Conservation (phyloP, 495 filamentous ascomycete genomes). For the Thermochaetoides thermophila region DNA sequence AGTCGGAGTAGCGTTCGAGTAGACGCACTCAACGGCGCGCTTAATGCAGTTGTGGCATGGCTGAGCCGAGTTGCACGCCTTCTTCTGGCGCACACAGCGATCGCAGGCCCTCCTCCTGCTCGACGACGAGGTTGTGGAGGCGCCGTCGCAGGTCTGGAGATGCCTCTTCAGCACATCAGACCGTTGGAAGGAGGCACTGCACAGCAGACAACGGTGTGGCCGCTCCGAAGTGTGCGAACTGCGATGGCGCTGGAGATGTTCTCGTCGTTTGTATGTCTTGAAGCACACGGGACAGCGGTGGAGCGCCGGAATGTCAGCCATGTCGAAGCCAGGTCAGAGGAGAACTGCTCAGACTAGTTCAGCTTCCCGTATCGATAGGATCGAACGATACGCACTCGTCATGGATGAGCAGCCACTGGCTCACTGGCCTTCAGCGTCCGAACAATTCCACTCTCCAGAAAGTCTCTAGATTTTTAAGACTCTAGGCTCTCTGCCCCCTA, state of each 20-base stretch:
- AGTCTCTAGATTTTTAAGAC: too few species aligned
- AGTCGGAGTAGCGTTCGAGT: slow-evolving; percentile 5
- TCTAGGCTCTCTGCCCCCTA: too few species aligned
- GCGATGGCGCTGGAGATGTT: slow-evolving; percentile 18
- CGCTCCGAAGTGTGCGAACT: slow-evolving; percentile 15
- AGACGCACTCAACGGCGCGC: slow-evolving; percentile 12
- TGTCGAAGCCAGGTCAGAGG: slow-evolving; percentile 1
- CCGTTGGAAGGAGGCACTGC: slow-evolving; percentile 17
- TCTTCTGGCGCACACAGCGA: slow-evolving; percentile 20
- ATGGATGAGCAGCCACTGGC: too few species aligned
- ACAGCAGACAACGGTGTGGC: slow-evolving; percentile 17
- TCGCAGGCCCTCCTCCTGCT: slow-evolving; percentile 17
- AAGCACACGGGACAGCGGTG: slow-evolving; percentile 19
- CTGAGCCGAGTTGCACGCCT: slow-evolving; percentile 18
- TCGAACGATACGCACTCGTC: too few species aligned
- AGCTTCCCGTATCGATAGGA: too few species aligned
- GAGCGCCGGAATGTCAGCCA: slow-evolving; percentile 13
- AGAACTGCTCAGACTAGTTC: too few species aligned
- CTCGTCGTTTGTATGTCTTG: slow-evolving; percentile 21
- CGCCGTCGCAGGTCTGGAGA: slow-evolving; percentile 18
- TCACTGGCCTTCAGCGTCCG: too few species aligned
- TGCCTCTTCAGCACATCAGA: slow-evolving; percentile 21
- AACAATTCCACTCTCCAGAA: too few species aligned
- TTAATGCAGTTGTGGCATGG: slow-evolving; percentile 18
- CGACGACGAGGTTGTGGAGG: slow-evolving; percentile 4